Conservation (phyloP, 2,329 filamentous ascomycete genomes). For the Xylariaceae sp. region DNA sequence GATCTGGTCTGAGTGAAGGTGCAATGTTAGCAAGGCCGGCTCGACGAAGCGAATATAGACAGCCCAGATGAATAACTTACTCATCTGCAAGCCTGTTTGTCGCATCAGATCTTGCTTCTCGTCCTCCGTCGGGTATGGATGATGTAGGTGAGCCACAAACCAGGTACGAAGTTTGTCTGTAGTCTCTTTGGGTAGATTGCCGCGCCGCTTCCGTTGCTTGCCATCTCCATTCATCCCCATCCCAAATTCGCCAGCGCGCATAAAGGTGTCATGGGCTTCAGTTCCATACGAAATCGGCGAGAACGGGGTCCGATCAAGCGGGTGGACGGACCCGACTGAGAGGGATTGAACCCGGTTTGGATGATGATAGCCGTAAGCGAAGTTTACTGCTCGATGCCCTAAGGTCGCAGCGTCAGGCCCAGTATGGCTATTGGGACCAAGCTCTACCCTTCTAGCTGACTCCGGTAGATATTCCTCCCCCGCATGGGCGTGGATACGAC, state of each 20-base stretch:
- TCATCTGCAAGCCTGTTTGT: constrained; percentile 73
- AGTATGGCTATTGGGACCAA: constrained; percentile 22
- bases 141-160: constrained; percentile 72
- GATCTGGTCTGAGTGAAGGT: constrained; percentile 53
- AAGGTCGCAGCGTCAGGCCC: constrained; percentile 30
- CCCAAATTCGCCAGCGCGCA: constrained; percentile 39
- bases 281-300: constrained; percentile 38
- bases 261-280: constrained; percentile 39
- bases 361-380: constrained; percentile 41
- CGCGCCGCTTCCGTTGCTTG: constrained; percentile 62
- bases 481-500: constrained; percentile 30
- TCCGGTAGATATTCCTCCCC: constrained; percentile 35
- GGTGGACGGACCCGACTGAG: constrained; percentile 40
- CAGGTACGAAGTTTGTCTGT: constrained; percentile 77
- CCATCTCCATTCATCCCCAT: constrained; percentile 39
- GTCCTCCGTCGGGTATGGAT: constrained; percentile 84
- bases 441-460: constrained; percentile 23
- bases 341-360: constrained; percentile 43
- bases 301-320: constrained; percentile 43
- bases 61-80: constrained; percentile 46
- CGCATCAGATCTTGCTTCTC: constrained; percentile 80
- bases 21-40: constrained; percentile 13
- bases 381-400: constrained; percentile 33
- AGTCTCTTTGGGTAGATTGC: constrained; percentile 86
- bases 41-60: not conserved